Evolutionary conservation across 805 yeast species (phyloP), one percentile per base, ranked within the genome.

Genomic region (Kluyveromyces lactis): DNA sequence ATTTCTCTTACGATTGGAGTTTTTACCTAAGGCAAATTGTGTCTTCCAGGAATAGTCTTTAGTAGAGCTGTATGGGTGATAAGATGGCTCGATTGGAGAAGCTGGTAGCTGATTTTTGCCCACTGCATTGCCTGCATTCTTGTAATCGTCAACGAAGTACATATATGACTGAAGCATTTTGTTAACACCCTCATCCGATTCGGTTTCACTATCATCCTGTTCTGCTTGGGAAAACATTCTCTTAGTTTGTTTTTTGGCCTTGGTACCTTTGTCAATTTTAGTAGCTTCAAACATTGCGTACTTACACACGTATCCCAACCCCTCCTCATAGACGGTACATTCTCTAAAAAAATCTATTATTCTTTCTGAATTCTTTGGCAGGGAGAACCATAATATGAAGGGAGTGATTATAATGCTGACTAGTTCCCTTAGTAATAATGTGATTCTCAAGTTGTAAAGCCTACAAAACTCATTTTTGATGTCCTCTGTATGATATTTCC

Each of bases 261-360:
- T 37, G 33, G 39, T 32, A 11, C 40, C 36, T 33, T 33, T 33
- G 41, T 68, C 72, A 43, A 72, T 70, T 46, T 75, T 76, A 44
- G 80, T 87, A 45, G 82, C 77, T 48, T 86, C 81, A 62, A 92
- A 92, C 79, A 86, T 85, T 2, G 97, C 97, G 69, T 81, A 86
- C 23, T 86, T 80, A 55, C 97, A 90, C 28, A 92, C 95, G 53
- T 89, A 82, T 0, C 98, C 99, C 30, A 92, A 66, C 0, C 96
- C 97, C 63, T 89, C 97, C 35, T 89, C 86, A 57, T 90, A 92
- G 10, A 87, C 79, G 10, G 95, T 79, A 49, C 76, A 81, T 43
- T 90, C 97, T 41, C 97, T 66, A 59, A 90, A 86, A 54, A 92
- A 92, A 55, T 92, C 97, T 24, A 92, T 75, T 33, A 92, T 82